Percentiles rank a stretch among this genome's conserved stretches.
Conservation (phyloP, 495 filamentous ascomycete genomes). For the Aspergillus ostianus region DNA sequence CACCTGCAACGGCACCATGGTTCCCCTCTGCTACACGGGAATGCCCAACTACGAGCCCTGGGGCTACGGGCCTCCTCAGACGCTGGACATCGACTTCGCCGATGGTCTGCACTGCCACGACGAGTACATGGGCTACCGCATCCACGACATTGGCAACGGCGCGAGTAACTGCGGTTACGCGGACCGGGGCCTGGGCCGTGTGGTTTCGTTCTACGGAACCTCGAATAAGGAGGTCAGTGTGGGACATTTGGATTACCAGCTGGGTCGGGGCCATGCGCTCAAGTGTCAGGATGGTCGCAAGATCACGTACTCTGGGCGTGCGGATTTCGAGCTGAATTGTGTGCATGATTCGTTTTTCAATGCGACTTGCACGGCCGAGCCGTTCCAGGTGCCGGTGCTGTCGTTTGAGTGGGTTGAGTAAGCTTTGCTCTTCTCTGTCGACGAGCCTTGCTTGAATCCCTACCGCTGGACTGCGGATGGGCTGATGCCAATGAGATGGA, state of each 20-base stretch:
- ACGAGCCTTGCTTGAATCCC: no score
- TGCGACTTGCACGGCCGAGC: constrained; percentile 32
- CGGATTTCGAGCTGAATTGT: constrained; percentile 29
- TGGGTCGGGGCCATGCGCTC: constrained; percentile 34
- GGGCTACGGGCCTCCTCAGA: constrained; percentile 35
- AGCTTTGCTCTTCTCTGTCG: neutral
- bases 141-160: constrained; percentile 36
- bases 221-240: constrained; percentile 25
- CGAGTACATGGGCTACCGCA: constrained; percentile 35
- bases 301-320: constrained; percentile 35
- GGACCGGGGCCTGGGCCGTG: constrained; percentile 29
- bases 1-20: constrained; percentile 33
- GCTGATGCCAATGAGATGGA: no score
- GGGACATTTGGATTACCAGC: constrained; percentile 32
- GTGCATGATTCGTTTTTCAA: constrained; percentile 32
- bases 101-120: constrained; percentile 37
- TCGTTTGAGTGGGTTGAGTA: constrained; percentile 28
- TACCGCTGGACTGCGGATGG: no score
- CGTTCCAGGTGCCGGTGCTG: constrained; percentile 33
- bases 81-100: constrained; percentile 31
- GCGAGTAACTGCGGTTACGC: constrained; percentile 36
- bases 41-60: constrained; percentile 39
- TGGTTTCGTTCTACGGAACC: constrained; percentile 35
- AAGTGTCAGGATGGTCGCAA: constrained; percentile 33
- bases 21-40: constrained; percentile 34